Evolutionary conservation across 1,139 yeast genomes (phyloP), one percentile per base, ranked within the genome.

Genomic region (Hemisphaericaspora lyxosophila): DNA sequence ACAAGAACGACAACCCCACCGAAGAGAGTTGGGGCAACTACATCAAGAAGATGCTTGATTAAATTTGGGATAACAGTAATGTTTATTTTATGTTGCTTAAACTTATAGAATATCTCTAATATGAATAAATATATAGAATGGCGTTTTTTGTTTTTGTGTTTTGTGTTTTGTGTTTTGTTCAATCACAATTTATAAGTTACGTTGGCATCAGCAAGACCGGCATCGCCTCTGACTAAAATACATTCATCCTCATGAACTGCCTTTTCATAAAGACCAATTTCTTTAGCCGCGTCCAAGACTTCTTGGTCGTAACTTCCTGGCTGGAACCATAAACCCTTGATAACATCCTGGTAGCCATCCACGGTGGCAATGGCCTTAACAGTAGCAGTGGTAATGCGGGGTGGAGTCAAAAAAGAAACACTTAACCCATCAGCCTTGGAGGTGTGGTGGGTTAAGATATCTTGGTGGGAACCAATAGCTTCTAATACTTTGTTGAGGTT

Each of bases 261-360:
- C 27, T 59, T 52, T 1, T 79, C 79, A 7, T 57, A 54, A 23
- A 73, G 52, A 2, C 75, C 75, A 19, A 71, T 51, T 18, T 55
- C 50, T 22, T 62, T 59, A 3, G 70, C 71, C 15, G 53, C 52
- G 1, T 69, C 66, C 34, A 84, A 57, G 3, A 80, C 82, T n/a
- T 64, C 69, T 7, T 59, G 57, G 49, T 83, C 80, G 47, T 75
- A 84, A 25, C 87, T 74, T 0, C 95, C 95, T 0, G 95, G 95
- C 54, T 86, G 95, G 46, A 85, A 80, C 95, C 95, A 86, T 20
- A 85, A 63, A 0, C 83, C 81, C 47, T 74, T 75, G 20, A 86
- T 63, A 1, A 60, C 43, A 7, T 48, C 48, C 37, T 57, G 46
- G 50, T 58, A 63, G 2, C 65, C 61, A 1, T 58, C 54, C 40